Evolutionary conservation across 805 yeast species (phyloP).

Genomic region (Wickerhamiella siamensis): DNA sequence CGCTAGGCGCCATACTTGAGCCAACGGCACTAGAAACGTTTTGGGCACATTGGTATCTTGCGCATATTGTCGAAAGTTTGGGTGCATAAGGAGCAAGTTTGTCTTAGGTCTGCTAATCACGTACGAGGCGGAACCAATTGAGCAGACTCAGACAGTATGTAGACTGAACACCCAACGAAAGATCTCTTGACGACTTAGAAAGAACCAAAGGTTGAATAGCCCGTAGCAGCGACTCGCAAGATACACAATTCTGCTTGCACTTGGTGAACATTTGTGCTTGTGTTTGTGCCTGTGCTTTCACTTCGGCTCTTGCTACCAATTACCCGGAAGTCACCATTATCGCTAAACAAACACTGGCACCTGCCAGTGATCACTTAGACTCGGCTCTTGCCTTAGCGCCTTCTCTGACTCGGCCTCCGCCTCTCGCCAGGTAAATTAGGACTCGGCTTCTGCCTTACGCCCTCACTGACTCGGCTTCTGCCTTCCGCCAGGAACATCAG

Average conservation of each 20-base stretch:
- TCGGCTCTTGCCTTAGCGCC: neutral
- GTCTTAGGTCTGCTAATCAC: too few relatives aligned
- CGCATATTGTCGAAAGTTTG: too few relatives aligned
- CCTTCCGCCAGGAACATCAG: neutral
- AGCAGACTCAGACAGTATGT: neutral
- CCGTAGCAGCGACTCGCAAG: too few relatives aligned
- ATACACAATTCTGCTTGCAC: too few relatives aligned
- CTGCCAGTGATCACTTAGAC: neutral
- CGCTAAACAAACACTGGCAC: neutral
- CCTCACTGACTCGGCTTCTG: neutral
- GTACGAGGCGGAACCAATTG: too few relatives aligned
- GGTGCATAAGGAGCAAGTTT: too few relatives aligned
- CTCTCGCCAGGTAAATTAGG: neutral
- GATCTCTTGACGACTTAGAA: neutral
- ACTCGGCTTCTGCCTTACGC: neutral
- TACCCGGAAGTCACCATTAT: neutral
- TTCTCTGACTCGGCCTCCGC: neutral
- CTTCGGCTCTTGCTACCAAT: neutral
- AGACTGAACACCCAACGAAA: neutral
- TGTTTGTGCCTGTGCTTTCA: neutral
- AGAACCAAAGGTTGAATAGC: too few relatives aligned
- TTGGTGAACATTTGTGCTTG: neutral
- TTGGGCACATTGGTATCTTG: too few relatives aligned
- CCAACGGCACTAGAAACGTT: too few relatives aligned
- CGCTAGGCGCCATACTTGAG: neutral